Base-by-base conservation (phyloP, 495 filamentous ascomycete genomes). In the Xylona heveae region DNA sequence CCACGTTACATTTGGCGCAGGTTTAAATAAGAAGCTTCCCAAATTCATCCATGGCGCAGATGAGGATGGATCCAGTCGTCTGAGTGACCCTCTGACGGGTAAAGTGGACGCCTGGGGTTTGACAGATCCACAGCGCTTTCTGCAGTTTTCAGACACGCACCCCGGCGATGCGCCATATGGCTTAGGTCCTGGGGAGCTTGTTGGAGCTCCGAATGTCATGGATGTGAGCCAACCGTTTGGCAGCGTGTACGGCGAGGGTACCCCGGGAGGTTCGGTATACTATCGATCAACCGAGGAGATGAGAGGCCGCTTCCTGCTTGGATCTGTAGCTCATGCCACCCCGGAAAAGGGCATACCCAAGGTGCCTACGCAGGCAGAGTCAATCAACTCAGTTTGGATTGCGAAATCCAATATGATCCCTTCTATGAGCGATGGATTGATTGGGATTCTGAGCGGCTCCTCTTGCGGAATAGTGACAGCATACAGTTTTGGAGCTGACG, bases 41-140 rank as follows among this genome's bases (percentile, higher is more conserved):
- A 61, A 67, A 15, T 78, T 80, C 45, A 71, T 92, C 16, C 81
- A 91, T 50, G 82, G 76, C 1, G 68, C 78, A 4, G 66, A 75
- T 4, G 78, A 84, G 34, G 57, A 76, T 21, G 78, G 81, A 5
- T 55, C 71, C 7, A 75, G 67, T 20, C 75, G 71, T 23, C 62
- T 61, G 22, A 90, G 79, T 42, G 79, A 85, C 43, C 78, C 80
- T 0, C 71, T 64, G 3, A 58, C 58, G 15, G 74, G 72, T 21
- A 88, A 77, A 53, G 62, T 80, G n/a, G 79, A 85, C 38, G 68
- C 69, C 39, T 88, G 78, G 78, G 83, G 83, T 2, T 48, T 83
- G 16, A 63, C 74, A 12, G 79, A 88, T 44, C 70, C 69, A 29
- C 69, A 74, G 33, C 53, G 65, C 22, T 76, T 82, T 40, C 59